Base-by-base conservation (phyloP, 2,329 filamentous ascomycete genomes). In the Arthrobotrys entomopaga region DNA sequence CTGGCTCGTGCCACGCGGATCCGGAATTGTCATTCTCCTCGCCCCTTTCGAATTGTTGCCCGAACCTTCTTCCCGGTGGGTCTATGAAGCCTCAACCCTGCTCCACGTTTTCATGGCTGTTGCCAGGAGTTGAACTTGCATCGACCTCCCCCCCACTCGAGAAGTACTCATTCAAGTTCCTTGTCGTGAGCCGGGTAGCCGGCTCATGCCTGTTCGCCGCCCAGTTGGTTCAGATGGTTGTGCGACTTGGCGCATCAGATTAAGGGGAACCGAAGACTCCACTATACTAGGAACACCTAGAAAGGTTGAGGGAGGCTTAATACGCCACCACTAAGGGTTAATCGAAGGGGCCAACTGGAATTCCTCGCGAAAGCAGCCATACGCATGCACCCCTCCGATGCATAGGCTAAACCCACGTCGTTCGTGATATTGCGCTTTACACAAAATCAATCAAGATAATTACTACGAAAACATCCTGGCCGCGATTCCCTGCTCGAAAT, bases 201-300 rank as follows among this genome's bases (percentile, higher is more conserved):
- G 70, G 70, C 63, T 67, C 50, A 15, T 19, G 22, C 40, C 29
- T 29, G 42, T 24, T 65, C 38, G n/a, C 48, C 26, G 53, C 43
- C 29, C 42, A 49, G 52, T 54, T 24, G 24, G 58, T 59, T 60
- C 54, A 72, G 67, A 19, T 49, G 5, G 26, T 5, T 53, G 52
- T 72, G 67, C 54, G 42, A 49, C 70, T 74, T 74, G 70, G 70
- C 70, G 58, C 70, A 61, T 63, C 66, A 72, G 67, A 67, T 74
- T 67, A 74, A 67, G 70, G 70, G 70, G 70, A 74, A 38, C 63
- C 70, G 69, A 63, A 46, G n/a, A 58, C 56, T 50, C 48, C 61
- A 59, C 49, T 43, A 38, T 50, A 16, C 56, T 43, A 16, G 61
- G 63, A 54, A 2, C 29, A 58, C 66, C 66, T 24, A 22, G 46